Conservation (phyloP, 495 filamentous ascomycete species). For the Lophiostoma macrostomum region DNA sequence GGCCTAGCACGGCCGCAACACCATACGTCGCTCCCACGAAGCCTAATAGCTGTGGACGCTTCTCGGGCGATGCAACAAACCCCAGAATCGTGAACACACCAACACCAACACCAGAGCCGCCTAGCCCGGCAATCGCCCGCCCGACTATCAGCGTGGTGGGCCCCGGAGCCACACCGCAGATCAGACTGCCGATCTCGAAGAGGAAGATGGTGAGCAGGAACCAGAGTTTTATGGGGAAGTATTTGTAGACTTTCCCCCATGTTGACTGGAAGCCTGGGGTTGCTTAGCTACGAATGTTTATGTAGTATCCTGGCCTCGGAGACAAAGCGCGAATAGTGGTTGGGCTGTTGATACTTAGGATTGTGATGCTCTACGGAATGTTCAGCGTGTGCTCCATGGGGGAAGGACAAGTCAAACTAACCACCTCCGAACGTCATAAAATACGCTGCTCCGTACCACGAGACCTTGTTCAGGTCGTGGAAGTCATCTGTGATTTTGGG, state of each 20-base stretch:
- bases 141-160: constrained; percentile 76
- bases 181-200: constrained; percentile 76
- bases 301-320: no score
- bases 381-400: no score
- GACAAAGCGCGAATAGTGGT: no score
- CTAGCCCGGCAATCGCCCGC: constrained; percentile 80
- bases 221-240: constrained; percentile 65
- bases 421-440: no score
- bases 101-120: constrained; percentile 75
- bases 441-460: no score
- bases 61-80: constrained; percentile 65
- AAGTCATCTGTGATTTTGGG: no score
- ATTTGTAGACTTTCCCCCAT: constrained; percentile 76
- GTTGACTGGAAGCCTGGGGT: constrained; percentile 66
- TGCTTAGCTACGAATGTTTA: no score
- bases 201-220: constrained; percentile 68
- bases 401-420: no score
- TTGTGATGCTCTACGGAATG: no score
- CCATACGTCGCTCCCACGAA: constrained; percentile 74
- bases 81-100: constrained; percentile 80
- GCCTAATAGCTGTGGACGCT: constrained; percentile 69
- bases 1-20: constrained; percentile 54
- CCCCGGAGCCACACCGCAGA: constrained; percentile 74
- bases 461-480: no score
- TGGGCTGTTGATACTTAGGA: no score